Base-by-base conservation (phyloP, 257 asterid species). In the Eucommia ulmoides region DNA sequence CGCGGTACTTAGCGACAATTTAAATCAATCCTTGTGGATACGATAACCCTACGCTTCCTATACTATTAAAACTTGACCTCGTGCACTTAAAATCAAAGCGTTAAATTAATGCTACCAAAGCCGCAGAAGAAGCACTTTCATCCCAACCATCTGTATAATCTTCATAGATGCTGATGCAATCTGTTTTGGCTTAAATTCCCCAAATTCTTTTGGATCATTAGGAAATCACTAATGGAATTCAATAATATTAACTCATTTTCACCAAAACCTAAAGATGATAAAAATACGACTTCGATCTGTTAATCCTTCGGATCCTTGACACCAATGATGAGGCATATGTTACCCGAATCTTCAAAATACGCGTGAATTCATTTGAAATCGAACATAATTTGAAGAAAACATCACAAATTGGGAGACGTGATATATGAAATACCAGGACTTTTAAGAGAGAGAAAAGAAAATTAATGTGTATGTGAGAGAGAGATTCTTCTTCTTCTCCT, bases 71-170 rank as follows among this genome's bases (percentile, higher is more conserved):
- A n/a, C n/a, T n/a, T n/a, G n/a, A n/a, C n/a, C n/a, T n/a, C n/a
- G n/a, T n/a, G n/a, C n/a, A n/a, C n/a, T n/a, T n/a, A n/a, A n/a
- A n/a, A n/a, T n/a, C n/a, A n/a, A n/a, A n/a, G n/a, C n/a, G n/a
- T n/a, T n/a, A n/a, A n/a, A n/a, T n/a, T n/a, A n/a, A n/a, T n/a
- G n/a, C n/a, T n/a, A n/a, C n/a, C n/a, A n/a, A n/a, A n/a, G 67
- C 76, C 82, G 61, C 74, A 79, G 20, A 55, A 60, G 41, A 61
- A 72, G 67, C 76, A 73, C 64, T 60, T 44, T 59, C 44, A 46
- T 66, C 64, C 70, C 72, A 72, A 72, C 69, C 81, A 77, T 70
- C 69, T 61, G 77, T 72, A 53, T 73, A 62, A 70, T 81, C 79
- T 69, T 79, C 84, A 79, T 83, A 44, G 71, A 71, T 78, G 66